A percentile compares a stretch with the other conserved stretches of the same genome.
Conservation (phyloP, 345 rosid genomes). For the Citrus mangshanensis region DNA sequence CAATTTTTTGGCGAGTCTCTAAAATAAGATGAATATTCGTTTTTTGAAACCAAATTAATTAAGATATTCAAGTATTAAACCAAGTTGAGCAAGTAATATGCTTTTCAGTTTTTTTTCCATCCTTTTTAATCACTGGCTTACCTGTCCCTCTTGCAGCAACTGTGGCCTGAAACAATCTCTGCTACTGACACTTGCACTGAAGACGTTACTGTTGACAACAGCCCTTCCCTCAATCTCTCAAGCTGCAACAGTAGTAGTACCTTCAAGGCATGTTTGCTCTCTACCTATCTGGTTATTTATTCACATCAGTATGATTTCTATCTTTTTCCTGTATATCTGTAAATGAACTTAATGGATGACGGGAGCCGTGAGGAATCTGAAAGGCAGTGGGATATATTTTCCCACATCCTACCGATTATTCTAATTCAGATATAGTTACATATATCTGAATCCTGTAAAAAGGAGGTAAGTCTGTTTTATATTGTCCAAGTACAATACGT, state of each 20-base stretch:
- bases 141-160: background rate
- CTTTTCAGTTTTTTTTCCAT: background rate
- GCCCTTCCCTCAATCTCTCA: background rate
- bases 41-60: no score
- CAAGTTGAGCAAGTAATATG: background rate
- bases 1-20: background rate
- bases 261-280: background rate
- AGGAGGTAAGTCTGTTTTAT: background rate
- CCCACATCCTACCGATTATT: no score
- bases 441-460: background rate
- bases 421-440: background rate
- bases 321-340: background rate
- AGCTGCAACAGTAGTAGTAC: background rate
- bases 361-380: background rate
- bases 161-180: background rate
- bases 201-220: background rate
- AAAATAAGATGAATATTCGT: no score
- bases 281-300: background rate
- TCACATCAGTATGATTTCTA: no score
- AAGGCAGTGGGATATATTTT: background rate
- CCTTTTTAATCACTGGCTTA: background rate
- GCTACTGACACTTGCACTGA: background rate
- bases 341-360: background rate
- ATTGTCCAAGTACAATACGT: background rate
- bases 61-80: background rate